A percentile compares a stretch with the other conserved stretches of the same genome.
Conservation (phyloP, 495 filamentous ascomycete species). For the Aspergillus ostianus region DNA sequence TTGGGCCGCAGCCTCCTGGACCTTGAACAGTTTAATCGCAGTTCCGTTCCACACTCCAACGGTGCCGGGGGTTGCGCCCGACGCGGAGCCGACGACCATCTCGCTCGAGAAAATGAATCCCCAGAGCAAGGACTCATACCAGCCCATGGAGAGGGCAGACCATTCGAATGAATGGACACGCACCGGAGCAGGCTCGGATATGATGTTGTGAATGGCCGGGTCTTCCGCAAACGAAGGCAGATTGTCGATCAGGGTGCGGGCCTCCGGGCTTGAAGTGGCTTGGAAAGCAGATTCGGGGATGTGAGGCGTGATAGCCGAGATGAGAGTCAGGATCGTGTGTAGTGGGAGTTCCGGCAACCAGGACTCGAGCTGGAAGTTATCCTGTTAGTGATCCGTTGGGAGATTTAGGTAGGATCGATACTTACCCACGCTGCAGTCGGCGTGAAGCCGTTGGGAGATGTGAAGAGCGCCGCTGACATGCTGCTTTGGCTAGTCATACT, state of each 20-base stretch:
- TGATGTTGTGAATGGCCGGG: constrained; percentile 59
- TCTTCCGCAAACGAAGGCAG: constrained; percentile 64
- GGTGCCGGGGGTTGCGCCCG: constrained; percentile 59
- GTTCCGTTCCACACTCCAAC: constrained; percentile 97
- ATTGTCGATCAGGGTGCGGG: constrained; percentile 42
- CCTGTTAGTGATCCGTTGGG: constrained; percentile 12
- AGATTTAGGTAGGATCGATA: constrained; percentile 6
- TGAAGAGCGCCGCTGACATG: constrained; percentile 54
- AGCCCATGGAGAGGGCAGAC: constrained; percentile 87
- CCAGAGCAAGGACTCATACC: constrained; percentile 96
- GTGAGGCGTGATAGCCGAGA: constrained; percentile 54
- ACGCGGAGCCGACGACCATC: constrained; percentile 71
- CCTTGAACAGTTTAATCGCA: constrained; percentile 79
- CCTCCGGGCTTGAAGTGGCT: constrained; percentile 20
- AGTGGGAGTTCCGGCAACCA: constrained; percentile 93
- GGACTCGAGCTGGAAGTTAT: constrained; percentile 69
- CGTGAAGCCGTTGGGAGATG: constrained; percentile 61
- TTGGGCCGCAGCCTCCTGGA: constrained; percentile 77
- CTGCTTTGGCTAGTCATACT: constrained; percentile 81
- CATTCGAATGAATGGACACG: constrained; percentile 92
- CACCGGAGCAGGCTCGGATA: constrained; percentile 65
- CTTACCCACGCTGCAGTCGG: constrained; percentile 74
- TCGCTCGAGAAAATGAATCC: constrained; percentile 91
- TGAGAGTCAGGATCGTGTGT: constrained; percentile 82
- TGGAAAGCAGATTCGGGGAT: constrained; percentile 42